Evolutionary conservation across 139 green algal genomes (phyloP).

Genomic region (Haematococcus lacustris): DNA sequence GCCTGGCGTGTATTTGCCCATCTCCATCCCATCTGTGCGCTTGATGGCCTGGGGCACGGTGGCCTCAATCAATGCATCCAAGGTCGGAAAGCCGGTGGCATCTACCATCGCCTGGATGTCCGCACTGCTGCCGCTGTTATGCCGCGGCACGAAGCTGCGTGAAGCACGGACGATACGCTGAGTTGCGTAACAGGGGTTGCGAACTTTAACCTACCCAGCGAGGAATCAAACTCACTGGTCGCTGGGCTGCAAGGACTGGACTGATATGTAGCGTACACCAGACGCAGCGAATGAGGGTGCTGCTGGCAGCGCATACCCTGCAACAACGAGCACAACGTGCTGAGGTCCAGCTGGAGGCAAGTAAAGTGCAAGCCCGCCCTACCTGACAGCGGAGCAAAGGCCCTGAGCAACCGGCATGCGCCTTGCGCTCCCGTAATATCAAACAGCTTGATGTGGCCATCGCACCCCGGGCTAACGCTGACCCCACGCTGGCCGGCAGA

Average conservation of each 20-base stretch:
- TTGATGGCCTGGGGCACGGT: constrained; percentile 90
- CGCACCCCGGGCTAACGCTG: too few relatives aligned
- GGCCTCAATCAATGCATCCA: constrained; percentile 87
- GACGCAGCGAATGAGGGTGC: constrained; percentile 17
- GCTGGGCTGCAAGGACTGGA: constrained; percentile 62
- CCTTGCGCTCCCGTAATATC: constrained; percentile 11
- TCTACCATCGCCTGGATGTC: constrained; percentile 84
- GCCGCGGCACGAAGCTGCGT: constrained; percentile 86
- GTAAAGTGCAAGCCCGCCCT: background rate
- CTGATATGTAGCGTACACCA: constrained; percentile 57
- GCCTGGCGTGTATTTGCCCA: constrained; percentile 78
- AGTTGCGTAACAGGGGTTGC: background rate
- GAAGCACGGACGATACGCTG: background rate
- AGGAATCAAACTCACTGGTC: constrained; percentile 47
- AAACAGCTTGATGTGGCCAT: constrained; percentile 24
- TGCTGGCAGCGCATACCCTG: constrained; percentile 10
- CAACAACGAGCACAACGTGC: constrained; percentile 1
- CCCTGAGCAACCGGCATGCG: constrained; percentile 4
- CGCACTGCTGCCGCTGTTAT: constrained; percentile 80
- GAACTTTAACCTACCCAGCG: background rate
- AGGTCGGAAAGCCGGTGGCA: constrained; percentile 67
- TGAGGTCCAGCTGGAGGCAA: background rate
- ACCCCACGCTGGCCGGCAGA: too few relatives aligned
- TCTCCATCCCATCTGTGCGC: constrained; percentile 67
- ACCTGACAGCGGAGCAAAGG: background rate